These are phyloP conservation scores for Fusarium caatingaense DNA, from an alignment of 2,329 filamentous ascomycete genomes.

Conservation along the genomic window DNA sequence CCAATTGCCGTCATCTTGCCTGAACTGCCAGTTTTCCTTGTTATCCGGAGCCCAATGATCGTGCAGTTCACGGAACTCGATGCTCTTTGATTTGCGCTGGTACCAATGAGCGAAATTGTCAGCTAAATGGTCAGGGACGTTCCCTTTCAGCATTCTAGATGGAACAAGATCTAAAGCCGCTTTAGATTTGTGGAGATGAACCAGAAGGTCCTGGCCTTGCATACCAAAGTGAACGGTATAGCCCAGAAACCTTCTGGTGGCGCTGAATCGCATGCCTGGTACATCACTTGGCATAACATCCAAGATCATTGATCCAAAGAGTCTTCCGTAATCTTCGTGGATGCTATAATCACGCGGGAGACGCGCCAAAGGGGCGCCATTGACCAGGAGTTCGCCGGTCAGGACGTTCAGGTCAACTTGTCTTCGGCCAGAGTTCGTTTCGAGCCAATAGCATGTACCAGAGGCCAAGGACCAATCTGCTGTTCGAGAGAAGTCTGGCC, in stretches of 20 bases:
- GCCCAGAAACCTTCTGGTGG: conserved; percentile 48
- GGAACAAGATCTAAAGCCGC: conserved; percentile 51
- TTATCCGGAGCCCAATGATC: conserved; percentile 44
- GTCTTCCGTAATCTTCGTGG: conserved; percentile 12
- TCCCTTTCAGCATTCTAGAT: conserved; percentile 34
- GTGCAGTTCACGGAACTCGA: conserved; percentile 50
- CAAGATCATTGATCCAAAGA: conserved; percentile 26
- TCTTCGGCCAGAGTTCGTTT: neutral
- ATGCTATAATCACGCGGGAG: conserved; percentile 13
- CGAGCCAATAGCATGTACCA: conserved; percentile 25
- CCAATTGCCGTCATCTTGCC: conserved; percentile 35
- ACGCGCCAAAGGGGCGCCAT: conserved; percentile 24
- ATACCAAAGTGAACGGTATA: conserved; percentile 46
- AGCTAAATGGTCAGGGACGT: conserved; percentile 54
- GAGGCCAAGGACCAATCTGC: neutral
- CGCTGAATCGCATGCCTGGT: conserved; percentile 54
- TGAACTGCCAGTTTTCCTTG: conserved; percentile 36
- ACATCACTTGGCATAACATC: conserved; percentile 36
- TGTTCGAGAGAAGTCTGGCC: conserved; percentile 18
- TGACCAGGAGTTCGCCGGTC: conserved; percentile 22
- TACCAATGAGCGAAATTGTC: conserved; percentile 60
- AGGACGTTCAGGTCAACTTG: conserved; percentile 25
- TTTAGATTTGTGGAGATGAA: conserved; percentile 43
- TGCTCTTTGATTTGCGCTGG: conserved; percentile 45
- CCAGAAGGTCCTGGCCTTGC: conserved; percentile 53